Conservation (phyloP, 2,329 filamentous ascomycete genomes). For the Fusarium temperatum region DNA sequence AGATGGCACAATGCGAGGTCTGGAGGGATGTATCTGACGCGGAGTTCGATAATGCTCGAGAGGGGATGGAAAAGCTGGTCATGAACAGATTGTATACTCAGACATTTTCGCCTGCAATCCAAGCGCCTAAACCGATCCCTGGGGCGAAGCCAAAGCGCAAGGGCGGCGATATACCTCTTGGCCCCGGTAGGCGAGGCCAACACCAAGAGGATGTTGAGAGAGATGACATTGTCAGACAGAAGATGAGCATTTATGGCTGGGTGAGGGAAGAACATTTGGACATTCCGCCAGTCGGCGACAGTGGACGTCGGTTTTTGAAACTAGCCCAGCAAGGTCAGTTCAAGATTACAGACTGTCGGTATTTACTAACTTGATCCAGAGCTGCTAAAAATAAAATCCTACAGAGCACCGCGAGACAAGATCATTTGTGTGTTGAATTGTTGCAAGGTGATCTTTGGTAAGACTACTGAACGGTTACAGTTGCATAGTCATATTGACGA, state of each 20-base stretch:
- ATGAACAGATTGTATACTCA: slow-evolving; percentile 98
- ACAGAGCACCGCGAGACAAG: slow-evolving; percentile 96
- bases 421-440: slow-evolving; percentile 98
- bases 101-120: slow-evolving; percentile 94
- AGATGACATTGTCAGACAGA: slow-evolving; percentile 94
- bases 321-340: slow-evolving; percentile 83
- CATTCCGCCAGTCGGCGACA: slow-evolving; percentile 84
- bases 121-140: slow-evolving; percentile 77
- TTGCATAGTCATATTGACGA: background rate
- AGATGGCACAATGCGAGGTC: slow-evolving; percentile 97
- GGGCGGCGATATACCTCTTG: slow-evolving; percentile 73
- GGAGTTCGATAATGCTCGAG: slow-evolving; percentile 97
- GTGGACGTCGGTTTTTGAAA: slow-evolving; percentile 85
- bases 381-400: slow-evolving; percentile 93
- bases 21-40: slow-evolving; percentile 96
- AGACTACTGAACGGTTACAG: background rate
- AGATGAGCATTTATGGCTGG: slow-evolving; percentile 97
- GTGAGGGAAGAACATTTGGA: slow-evolving; percentile 92
- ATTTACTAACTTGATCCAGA: slow-evolving; percentile 62
- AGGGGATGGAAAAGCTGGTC: slow-evolving; percentile 99
- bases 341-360: background rate
- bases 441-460: slow-evolving; percentile 99
- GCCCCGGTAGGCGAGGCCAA: slow-evolving; percentile 88
- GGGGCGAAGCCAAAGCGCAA: slow-evolving; percentile 74
- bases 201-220: slow-evolving; percentile 98